A percentile compares a stretch with the other conserved stretches of the same genome.
Conservation (phyloP, 1,139 yeast species). For the Yamadazyma conglobata region DNA sequence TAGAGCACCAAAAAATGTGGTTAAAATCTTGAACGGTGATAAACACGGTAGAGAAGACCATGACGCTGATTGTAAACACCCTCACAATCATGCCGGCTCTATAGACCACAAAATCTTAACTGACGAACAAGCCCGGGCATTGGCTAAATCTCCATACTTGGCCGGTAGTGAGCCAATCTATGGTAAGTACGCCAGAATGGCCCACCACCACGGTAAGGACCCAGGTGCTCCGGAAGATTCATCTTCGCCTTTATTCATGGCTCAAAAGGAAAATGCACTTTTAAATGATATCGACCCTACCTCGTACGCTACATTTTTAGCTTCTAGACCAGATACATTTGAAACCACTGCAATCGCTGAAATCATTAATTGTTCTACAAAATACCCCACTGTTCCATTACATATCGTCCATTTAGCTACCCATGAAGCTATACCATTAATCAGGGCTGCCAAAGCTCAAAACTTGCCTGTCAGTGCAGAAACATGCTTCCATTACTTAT, state of each 20-base stretch:
- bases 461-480: slow-evolving; percentile 72
- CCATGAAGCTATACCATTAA: slow-evolving; percentile 71
- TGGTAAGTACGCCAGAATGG: slow-evolving; percentile 49
- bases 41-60: slow-evolving; percentile 20
- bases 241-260: slow-evolving; percentile 41
- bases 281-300: slow-evolving; percentile 58
- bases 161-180: slow-evolving; percentile 56
- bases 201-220: slow-evolving; percentile 26
- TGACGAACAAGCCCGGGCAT: slow-evolving; percentile 48
- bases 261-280: slow-evolving; percentile 40
- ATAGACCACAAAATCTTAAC: slow-evolving; percentile 39
- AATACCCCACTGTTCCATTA: slow-evolving; percentile 62
- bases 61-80: slow-evolving; percentile 28
- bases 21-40: slow-evolving; percentile 24
- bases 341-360: slow-evolving; percentile 81
- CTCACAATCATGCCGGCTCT: slow-evolving; percentile 39
- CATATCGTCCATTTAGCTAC: slow-evolving; percentile 92
- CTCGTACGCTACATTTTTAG: slow-evolving; percentile 67
- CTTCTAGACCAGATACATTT: slow-evolving; percentile 83
- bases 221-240: slow-evolving; percentile 11
- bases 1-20: slow-evolving; percentile 40
- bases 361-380: slow-evolving; percentile 59
- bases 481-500: slow-evolving; percentile 88
- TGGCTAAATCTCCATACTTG: slow-evolving; percentile 52
- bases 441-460: slow-evolving; percentile 58